Evolutionary conservation across 257 asterid species (phyloP), one percentile per base, ranked within the genome.

Genomic region (Marsdenia floribunda): DNA sequence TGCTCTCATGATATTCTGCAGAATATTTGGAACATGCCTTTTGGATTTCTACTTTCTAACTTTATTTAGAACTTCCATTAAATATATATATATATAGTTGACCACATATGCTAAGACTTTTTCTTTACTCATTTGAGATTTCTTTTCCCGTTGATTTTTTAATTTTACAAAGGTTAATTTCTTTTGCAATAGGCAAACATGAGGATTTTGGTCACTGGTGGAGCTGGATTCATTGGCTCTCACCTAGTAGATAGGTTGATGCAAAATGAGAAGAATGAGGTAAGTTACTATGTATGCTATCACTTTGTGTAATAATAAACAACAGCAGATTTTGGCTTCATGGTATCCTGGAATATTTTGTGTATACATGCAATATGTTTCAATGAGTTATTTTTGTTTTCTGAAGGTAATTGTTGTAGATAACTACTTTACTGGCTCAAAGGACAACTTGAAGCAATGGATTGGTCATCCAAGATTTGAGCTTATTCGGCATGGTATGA

Each of bases 141-240:
- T 71, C 14, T 64, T 21, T 15, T 16, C 18, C 46, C 63, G 33
- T 53, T 60, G 49, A 21, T 53, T 22, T 73, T 50, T 33, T 2
- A 59, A 19, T 18, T 64, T 44, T 50, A 14, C 6, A 8, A 3
- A 40, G 42, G 5, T 55, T 37, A 26, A 50, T 63, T 49, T 78
- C 47, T 68, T 70, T 54, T 37, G 70, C 79, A 12, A 40, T 90
- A 92, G 99, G 98, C 97, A 44, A 95, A 92, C 86, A 90, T 89
- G 98, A 89, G 99, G 74, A 95, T 95, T 79, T 83, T 95, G 83
- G 89, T 95, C 68, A 95, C 99, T 67, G 99, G 99, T 75, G 99
- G 99, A 77, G 97, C 97, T 86, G 97, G 99, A 84, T 94, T 94
- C 87, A 94, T 94, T 57, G 99, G 99, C 59, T 95, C 99, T 85